Conservation (phyloP, 2,329 filamentous ascomycete genomes). For the Oidium heveae region DNA sequence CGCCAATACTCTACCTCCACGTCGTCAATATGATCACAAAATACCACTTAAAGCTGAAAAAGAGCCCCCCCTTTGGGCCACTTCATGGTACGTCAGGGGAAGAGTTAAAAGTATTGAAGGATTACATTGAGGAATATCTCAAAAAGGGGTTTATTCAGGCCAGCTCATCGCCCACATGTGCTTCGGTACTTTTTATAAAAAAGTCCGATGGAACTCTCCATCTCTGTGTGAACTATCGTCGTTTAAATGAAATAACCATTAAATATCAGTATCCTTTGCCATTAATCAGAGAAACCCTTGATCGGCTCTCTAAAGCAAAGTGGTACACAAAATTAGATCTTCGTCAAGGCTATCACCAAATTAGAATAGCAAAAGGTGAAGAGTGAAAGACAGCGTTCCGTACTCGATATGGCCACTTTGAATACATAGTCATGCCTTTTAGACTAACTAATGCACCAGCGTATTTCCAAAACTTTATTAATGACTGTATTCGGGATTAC, state of each 20-base stretch:
- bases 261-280: background rate
- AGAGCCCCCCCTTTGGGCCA: background rate
- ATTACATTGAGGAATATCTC: too few relatives aligned
- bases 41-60: background rate
- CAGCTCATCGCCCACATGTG: background rate
- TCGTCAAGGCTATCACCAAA: background rate
- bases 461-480: background rate
- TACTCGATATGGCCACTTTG: background rate
- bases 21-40: background rate
- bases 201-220: background rate
- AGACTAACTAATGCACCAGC: background rate
- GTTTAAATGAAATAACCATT: background rate
- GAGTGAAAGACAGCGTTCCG: background rate
- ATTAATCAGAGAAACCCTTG: background rate
- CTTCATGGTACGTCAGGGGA: background rate
- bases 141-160: background rate
- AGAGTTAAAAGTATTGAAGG: background rate
- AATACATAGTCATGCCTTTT: slow-evolving; percentile 1
- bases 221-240: background rate
- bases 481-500: background rate
- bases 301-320: background rate
- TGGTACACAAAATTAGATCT: background rate
- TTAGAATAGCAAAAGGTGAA: background rate
- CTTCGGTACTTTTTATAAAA: background rate
- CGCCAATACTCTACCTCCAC: too few relatives aligned